Conservation (phyloP, 768 basidiomycete species). For the Lyophyllum decastes region DNA sequence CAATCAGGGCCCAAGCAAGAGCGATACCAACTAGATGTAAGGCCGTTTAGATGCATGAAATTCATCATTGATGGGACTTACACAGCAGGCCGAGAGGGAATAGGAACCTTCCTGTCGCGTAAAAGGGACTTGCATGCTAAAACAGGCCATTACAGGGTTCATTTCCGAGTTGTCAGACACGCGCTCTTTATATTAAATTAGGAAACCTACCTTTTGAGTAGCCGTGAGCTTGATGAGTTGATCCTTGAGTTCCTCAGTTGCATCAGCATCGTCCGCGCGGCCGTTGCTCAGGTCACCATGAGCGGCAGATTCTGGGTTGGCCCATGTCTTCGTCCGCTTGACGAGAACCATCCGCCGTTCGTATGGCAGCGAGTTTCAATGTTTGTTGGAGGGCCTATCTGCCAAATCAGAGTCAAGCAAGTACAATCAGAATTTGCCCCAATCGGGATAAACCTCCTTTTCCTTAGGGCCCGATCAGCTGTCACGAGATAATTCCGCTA, state of each 20-base stretch:
- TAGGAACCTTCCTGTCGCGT: slow-evolving; percentile 52
- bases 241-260: slow-evolving; percentile 4
- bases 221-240: slow-evolving; percentile 27
- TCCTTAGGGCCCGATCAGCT: too few relatives aligned
- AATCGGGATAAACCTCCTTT: too few relatives aligned
- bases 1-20: slow-evolving; percentile 64
- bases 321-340: slow-evolving; percentile 14
- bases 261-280: neutral
- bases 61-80: slow-evolving; percentile 18
- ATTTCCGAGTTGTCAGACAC: neutral
- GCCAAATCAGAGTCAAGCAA: neutral
- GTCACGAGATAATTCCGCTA: too few relatives aligned
- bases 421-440: neutral
- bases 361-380: neutral
- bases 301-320: slow-evolving; percentile 1
- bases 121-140: slow-evolving; percentile 25
- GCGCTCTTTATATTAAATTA: neutral
- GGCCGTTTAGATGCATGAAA: neutral
- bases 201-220: slow-evolving; percentile 9
- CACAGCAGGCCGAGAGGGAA: slow-evolving; percentile 73
- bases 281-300: neutral
- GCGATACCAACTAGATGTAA: slow-evolving; percentile 57
- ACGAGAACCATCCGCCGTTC: slow-evolving; percentile 6
- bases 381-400: neutral
- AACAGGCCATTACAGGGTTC: neutral